Base-by-base conservation (phyloP, 2,329 filamentous ascomycete species). In the Fusarium camptoceras region DNA sequence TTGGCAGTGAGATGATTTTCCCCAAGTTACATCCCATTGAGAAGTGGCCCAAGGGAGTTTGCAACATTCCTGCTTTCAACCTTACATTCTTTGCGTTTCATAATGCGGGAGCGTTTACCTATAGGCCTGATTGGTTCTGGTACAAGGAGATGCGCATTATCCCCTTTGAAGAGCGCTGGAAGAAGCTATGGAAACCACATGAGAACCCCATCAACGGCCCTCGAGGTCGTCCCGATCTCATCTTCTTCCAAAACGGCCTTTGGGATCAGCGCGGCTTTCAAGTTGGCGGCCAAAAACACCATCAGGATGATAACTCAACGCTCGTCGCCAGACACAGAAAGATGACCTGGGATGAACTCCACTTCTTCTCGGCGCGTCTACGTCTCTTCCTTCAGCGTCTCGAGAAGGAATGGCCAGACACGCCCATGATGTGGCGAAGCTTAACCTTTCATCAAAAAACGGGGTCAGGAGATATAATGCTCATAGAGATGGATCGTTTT, bases 191-290 rank as follows among this genome's bases (percentile, higher is more conserved):
- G 58, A 48, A 50, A 0, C 58, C 58, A 0, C 58, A 61, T 9
- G 7, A 50, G 10, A 34, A 27, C 16, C 34, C 28, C 3, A 61
- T 61, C 1, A 28, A 28, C 0, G 58, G 58, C 0, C 58, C 58
- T 1, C 59, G 49, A 1, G 55, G 55, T 1, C 28, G 58, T 7
- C 55, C 58, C 0, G 58, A 61, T 9, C n/a, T 61, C 2, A 25
- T 61, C 0, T 24, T 61, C 0, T 61, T 55, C 55, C 58, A 61
- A 4, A 61, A 61, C 9, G 58, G 58, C 0, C 34, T 61, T 8
- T 61, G 58, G 58, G 58, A 61, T 15, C 58, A 61, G 5, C 24
- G 58, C 0, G 55, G 55, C 0, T 61, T 61, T 5, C 55, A 59
- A 10, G 42, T 59, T 4, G 58, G 58, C 4, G 58, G 58, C 2